phyloP scores from a whole-genome alignment of 495 filamentous ascomycete genomes.

The Penicillium argentinense region DNA sequence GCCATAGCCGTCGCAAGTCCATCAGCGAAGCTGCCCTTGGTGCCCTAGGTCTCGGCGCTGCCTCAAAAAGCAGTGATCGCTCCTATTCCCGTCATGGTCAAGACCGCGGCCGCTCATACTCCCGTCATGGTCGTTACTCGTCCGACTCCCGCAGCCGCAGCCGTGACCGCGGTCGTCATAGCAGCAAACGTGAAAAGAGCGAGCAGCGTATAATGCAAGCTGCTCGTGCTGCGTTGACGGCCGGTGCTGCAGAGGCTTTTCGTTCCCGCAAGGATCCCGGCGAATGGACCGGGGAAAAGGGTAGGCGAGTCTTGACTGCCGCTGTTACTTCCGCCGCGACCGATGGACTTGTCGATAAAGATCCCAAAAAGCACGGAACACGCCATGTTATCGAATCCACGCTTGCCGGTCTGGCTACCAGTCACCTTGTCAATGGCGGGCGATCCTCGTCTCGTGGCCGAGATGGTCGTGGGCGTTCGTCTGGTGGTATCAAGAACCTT shows the following conservation, averaged over 20 bases:
- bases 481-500: slow-evolving; percentile 58
- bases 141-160: slow-evolving; percentile 44
- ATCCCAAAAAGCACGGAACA: slow-evolving; percentile 73
- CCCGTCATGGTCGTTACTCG: slow-evolving; percentile 55
- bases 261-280: slow-evolving; percentile 81
- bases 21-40: slow-evolving; percentile 69
- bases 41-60: slow-evolving; percentile 63
- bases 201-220: slow-evolving; percentile 77
- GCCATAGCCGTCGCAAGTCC: slow-evolving; percentile 62
- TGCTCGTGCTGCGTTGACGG: slow-evolving; percentile 79
- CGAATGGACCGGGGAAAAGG: slow-evolving; percentile 80
- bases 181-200: slow-evolving; percentile 34
- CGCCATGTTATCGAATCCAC: slow-evolving; percentile 70
- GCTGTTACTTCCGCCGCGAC: slow-evolving; percentile 82
- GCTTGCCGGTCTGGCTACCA: slow-evolving; percentile 81
- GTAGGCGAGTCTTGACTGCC: slow-evolving; percentile 82
- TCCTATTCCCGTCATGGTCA: slow-evolving; percentile 20
- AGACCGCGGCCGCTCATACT: slow-evolving; percentile 35
- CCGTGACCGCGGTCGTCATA: slow-evolving; percentile 39
- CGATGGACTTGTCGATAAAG: slow-evolving; percentile 69
- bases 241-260: slow-evolving; percentile 87
- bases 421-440: slow-evolving; percentile 73
- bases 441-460: slow-evolving; percentile 53
- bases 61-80: slow-evolving; percentile 22
- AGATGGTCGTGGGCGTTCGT: slow-evolving; percentile 37